Base-by-base conservation (phyloP, 345 rosid genomes). In the Linum trigynum region DNA sequence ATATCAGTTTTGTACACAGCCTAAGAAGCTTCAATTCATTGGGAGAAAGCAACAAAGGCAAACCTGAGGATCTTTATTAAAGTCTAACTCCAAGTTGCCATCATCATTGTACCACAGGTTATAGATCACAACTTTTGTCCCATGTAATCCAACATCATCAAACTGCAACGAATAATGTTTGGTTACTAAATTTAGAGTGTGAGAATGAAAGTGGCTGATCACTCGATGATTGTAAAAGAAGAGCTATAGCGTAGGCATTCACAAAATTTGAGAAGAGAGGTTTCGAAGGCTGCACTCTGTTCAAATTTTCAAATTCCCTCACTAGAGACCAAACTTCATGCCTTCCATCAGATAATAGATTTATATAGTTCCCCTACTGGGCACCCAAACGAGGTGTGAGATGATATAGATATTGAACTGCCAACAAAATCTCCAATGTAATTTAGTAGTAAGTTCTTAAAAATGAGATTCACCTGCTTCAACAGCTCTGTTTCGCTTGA, bases 121-220 rank as follows among this genome's bases (percentile, higher is more conserved):
- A 78, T 90, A 94, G 69, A 94, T 72, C 12, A 90, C 76, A 66
- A 94, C 76, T 81, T 88, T 94, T 61, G 99, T 94, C 61, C 99
- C 99, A 82, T 84, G 96, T 10, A 78, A 36, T 53, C 86, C 90
- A 67, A 94, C 67, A 71, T 86, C 84, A 57, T 85, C 85, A 83
- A 88, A 86, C 99, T 94, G 96, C 78, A 67, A 74, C 63, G 32
- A 71, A 64, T 59, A 61, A 39, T 37, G 39, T 2, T 64, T 62
- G 59, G 41, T 63, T 9, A 59, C 68, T 67, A 73, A 64, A 37
- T 23, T 62, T 51, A 75, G 42, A 2, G 57, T 56, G 38, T 58
- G 38, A 23, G 56, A 38, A 59, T 4, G 62, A 39, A 40, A 38
- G 61, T 38, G 39, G 51, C 51, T 17, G 37, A 57, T 37, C 41